Evolutionary conservation across 2,329 filamentous ascomycete species (phyloP).

Genomic region (Curvularia verruculosa): DNA sequence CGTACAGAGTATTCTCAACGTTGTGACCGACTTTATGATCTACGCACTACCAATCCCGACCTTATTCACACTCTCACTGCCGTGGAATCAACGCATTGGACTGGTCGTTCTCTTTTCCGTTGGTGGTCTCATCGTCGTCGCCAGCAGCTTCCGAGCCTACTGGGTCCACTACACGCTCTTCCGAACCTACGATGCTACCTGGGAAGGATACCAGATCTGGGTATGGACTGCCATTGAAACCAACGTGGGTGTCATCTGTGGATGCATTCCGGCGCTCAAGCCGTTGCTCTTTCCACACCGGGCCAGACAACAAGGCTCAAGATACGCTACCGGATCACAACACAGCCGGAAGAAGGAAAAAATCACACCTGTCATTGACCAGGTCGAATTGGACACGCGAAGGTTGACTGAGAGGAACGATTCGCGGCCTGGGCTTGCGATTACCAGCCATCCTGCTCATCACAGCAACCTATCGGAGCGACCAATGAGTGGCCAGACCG

Average conservation of each 20-base stretch:
- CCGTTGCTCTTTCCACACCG: conserved; percentile 47
- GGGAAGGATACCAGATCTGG: conserved; percentile 53
- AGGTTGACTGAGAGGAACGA: conserved; percentile 37
- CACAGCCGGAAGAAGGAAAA: conserved; percentile 42
- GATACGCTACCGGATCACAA: conserved; percentile 40
- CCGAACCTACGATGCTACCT: conserved; percentile 54
- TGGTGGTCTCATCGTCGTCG: conserved; percentile 55
- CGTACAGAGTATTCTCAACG: conserved; percentile 52
- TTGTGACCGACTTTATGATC: conserved; percentile 54
- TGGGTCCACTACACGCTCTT: conserved; percentile 55
- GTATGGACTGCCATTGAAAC: conserved; percentile 54
- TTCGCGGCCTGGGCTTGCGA: conserved; percentile 31
- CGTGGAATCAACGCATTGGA: conserved; percentile 52
- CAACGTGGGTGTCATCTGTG: conserved; percentile 53
- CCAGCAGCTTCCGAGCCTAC: conserved; percentile 55
- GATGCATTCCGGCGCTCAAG: conserved; percentile 54
- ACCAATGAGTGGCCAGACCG: conserved; percentile 44
- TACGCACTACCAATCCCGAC: conserved; percentile 56
- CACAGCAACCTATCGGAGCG: conserved; percentile 29
- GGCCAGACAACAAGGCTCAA: conserved; percentile 37
- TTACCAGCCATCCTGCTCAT: conserved; percentile 18
- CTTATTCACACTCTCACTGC: conserved; percentile 54
- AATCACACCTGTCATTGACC: conserved; percentile 40
- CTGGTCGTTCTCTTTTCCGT: conserved; percentile 53
- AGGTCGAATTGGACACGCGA: conserved; percentile 45